Base-by-base conservation (phyloP, 176 grass and related monocot genomes). In the Triticum urartu region DNA sequence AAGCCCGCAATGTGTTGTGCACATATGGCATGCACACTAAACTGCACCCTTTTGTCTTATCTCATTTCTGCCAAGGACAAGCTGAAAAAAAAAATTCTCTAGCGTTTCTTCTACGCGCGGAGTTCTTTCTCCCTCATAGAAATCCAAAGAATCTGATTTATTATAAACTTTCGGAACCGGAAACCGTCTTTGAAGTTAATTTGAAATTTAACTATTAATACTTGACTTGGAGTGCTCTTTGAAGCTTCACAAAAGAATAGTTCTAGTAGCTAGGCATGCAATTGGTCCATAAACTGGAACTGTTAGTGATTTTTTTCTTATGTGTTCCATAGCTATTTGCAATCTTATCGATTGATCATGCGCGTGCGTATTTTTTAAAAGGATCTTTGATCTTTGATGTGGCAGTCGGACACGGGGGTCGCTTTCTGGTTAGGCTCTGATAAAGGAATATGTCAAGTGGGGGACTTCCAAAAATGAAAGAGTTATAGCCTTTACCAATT, bases 401-500 rank as follows among this genome's bases (percentile, higher is more conserved):
- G 28, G 50, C 15, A 11, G 5, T 58, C 30, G 21, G 80, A 86
- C 45, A 89, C 85, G 14, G 11, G 39, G 42, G 68, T 86, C 88
- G 60, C 83, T 77, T 18, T 90, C 83, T 68, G 63, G 61, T 67
- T 47, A 47, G 43, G 25, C 78, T 54, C 34, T 80, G 59, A 25
- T 50, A 70, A 47, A 69, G 61, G 35, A 69, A 39, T 62, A 52
- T 62, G 67, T 36, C 36, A 67, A 86, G 77, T 40, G 14, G 21
- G 35, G 35, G 54, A 62, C 81, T 80, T 83, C 80, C 62, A 81
- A 58, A 75, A 67, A 69, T 32, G 38, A 75, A 47, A 81, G 70
- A 28, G 50, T 6, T 59, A 35, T 62, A 60, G 32, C 34, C 11
- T 56, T 56, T 32, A 9, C 47, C 47, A 33, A 14, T 52, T 81